Evolutionary conservation across 768 basidiomycete genomes (phyloP).

Genomic region (Exidia glandulosa): DNA sequence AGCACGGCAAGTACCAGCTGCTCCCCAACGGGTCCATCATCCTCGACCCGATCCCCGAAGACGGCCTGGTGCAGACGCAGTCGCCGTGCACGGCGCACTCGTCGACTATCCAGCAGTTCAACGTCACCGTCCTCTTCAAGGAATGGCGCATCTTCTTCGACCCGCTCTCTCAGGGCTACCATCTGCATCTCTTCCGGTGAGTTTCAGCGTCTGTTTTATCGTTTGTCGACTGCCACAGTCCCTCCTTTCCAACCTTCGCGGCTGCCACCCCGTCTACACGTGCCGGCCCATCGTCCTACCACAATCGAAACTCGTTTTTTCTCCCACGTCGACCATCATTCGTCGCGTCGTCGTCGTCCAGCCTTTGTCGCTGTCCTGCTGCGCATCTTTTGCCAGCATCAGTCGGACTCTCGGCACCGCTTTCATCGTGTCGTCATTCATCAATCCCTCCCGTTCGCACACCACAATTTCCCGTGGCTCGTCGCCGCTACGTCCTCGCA

Average conservation of each 20-base stretch:
- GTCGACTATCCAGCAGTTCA: slow-evolving; percentile 79
- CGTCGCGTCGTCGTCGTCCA: no score
- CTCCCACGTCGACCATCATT: no score
- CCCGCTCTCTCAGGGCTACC: slow-evolving; percentile 36
- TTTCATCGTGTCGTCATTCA: no score
- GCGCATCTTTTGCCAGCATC: neutral
- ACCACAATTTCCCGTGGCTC: no score
- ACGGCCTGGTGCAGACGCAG: slow-evolving; percentile 93
- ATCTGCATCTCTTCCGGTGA: slow-evolving; percentile 64
- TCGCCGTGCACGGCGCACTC: slow-evolving; percentile 84
- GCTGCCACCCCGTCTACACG: no score
- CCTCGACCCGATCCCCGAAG: slow-evolving; percentile 54
- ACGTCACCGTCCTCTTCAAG: slow-evolving; percentile 54
- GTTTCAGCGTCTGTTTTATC: neutral
- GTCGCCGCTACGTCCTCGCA: no score
- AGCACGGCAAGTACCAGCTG: slow-evolving; percentile 68
- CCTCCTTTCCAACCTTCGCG: neutral
- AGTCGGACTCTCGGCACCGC: neutral
- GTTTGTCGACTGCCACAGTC: no score
- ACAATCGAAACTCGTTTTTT: no score
- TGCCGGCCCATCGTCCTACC: no score
- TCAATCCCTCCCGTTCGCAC: no score
- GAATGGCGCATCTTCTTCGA: slow-evolving; percentile 70
- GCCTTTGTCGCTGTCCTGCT: no score
- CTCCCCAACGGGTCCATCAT: slow-evolving; percentile 71